Base-by-base conservation (phyloP, 306 rosid genomes). In the Vigna radiata region DNA sequence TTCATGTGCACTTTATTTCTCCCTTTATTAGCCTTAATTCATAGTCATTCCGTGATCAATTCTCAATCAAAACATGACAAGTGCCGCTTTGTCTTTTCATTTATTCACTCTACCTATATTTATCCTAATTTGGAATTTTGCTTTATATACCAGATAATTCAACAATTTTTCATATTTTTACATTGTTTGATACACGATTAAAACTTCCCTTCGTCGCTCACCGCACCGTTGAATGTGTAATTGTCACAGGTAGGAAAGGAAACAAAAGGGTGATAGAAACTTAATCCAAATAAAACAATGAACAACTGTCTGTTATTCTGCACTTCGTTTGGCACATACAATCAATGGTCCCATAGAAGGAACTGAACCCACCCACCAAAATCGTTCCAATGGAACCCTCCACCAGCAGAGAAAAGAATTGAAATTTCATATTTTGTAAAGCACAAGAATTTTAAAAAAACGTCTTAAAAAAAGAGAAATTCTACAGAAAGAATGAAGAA, bases 381-480 rank as follows among this genome's bases (percentile, higher is more conserved):
- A 86, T 77, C 77, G 91, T 75, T 83, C 88, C 90, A 61, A 75
- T 12, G 85, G 86, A 87, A 89, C 83, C 75, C 82, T 73, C 77
- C 19, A 23, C 21, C 68, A 78, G 19, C 76, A 23, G 48, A 19
- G 64, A 84, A 61, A 69, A 70, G 80, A 83, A 85, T 80, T 25
- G 7, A 76, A 79, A 6, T 77, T 66, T 43, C 72, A 72, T 63
- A 36, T 76, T 1, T 8, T 1, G 70, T 69, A 65, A 59, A 61
- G 0, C 59, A 83, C 49, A 46, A 33, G 72, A 79, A 77, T 68
- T 36, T 61, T 14, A 21, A 29, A 29, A 29, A 73, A 68, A 14
- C 43, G 7, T 5, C 46, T 31, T 0, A 53, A 4, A n/a, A 27
- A 6, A 18, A 12, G 17, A 54, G 3, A 9, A 77, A 68, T 71